Conservation (phyloP, 2,329 filamentous ascomycete species). For the Huntiella omanensis region DNA sequence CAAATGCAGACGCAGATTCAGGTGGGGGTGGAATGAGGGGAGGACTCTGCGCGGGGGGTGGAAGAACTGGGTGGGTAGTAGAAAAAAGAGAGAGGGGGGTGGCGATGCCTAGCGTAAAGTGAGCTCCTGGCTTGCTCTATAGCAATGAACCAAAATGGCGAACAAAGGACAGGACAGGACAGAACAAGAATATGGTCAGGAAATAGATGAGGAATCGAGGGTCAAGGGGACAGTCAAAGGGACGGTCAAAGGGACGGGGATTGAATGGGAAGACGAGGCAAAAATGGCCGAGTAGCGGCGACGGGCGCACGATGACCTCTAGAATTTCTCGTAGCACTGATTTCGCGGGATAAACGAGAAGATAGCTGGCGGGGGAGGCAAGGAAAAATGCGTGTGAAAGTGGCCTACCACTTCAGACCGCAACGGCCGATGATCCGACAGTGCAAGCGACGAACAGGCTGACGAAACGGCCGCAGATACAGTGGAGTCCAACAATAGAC, state of each 20-base stretch:
- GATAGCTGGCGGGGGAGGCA: too few species aligned
- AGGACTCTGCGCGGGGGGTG: not conserved
- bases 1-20: too few species aligned
- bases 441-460: too few species aligned
- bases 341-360: too few species aligned
- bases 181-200: not conserved
- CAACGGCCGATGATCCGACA: too few species aligned
- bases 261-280: not conserved
- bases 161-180: constrained; percentile 3
- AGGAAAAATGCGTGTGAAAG: too few species aligned
- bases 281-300: not conserved
- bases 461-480: too few species aligned
- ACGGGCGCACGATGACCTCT: too few species aligned
- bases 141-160: not conserved
- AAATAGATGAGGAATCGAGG: not conserved
- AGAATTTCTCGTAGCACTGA: too few species aligned
- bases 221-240: constrained; percentile 4
- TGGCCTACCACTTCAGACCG: too few species aligned
- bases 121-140: not conserved
- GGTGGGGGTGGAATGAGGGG: not conserved
- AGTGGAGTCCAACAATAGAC: too few species aligned
- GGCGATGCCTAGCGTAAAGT: not conserved
- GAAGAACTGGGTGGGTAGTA: not conserved
- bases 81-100: not conserved
- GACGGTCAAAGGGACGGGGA: not conserved